Evolutionary conservation across 2,329 filamentous ascomycete species (phyloP).

Genomic region (Pseudogymnoascus sp.): DNA sequence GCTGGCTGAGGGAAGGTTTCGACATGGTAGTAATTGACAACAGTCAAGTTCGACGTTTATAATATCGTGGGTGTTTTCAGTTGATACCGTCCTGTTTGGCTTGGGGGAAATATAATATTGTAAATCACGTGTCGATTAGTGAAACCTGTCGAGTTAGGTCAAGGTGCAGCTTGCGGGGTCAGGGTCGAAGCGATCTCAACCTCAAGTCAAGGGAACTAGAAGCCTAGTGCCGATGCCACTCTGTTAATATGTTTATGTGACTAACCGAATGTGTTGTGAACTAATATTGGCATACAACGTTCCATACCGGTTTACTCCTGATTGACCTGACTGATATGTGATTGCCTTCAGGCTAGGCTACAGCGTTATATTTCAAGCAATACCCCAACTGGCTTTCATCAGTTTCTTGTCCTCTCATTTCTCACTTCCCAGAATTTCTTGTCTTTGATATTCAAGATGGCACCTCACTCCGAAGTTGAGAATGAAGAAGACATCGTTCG

Average conservation of each 20-base stretch:
- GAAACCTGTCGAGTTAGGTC: not conserved
- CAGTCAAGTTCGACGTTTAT: not conserved
- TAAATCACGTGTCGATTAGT: slow-evolving; percentile 5
- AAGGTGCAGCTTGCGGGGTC: slow-evolving; percentile 1
- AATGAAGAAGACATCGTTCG: slow-evolving; percentile 13
- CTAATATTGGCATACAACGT: not conserved
- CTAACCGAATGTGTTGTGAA: not conserved
- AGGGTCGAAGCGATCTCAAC: not conserved
- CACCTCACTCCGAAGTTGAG: slow-evolving; percentile 12
- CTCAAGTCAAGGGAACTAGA: not conserved
- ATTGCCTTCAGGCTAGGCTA: not conserved
- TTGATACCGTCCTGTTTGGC: not conserved
- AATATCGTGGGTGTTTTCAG: not conserved
- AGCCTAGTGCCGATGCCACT: not conserved
- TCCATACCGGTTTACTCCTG: not conserved
- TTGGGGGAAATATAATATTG: not conserved
- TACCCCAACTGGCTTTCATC: not conserved
- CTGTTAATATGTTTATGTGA: not conserved
- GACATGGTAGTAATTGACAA: not conserved
- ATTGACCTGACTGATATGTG: not conserved
- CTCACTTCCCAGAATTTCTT: not conserved
- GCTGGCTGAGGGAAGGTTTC: slow-evolving; percentile 12
- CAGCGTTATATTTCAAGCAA: not conserved
- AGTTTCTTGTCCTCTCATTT: not conserved
- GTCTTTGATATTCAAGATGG: slow-evolving; percentile 12